Percentiles rank a stretch among this genome's conserved stretches.
phyloP scores from a whole-genome alignment of 495 filamentous ascomycete species.

The Sordaria brevicollis region DNA sequence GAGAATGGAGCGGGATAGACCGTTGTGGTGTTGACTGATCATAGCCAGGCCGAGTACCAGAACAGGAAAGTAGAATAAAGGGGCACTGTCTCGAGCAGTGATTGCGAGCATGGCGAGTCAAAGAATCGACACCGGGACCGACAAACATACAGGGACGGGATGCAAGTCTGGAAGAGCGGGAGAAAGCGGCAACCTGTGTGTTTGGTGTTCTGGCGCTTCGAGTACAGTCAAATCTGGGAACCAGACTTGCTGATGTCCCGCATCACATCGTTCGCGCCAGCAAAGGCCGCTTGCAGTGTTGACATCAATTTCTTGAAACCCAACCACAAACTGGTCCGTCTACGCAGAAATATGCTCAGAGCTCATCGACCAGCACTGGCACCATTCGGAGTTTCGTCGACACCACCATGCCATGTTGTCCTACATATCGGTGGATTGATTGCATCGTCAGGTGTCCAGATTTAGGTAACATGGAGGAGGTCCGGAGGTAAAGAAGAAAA shows the following conservation, averaged over 20 bases:
- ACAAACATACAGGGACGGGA: background rate
- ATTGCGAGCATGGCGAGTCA: background rate
- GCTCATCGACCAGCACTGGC: background rate
- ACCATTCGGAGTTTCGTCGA: background rate
- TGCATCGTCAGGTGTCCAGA: background rate
- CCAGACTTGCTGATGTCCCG: background rate
- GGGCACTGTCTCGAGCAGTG: background rate
- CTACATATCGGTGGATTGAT: too few species aligned
- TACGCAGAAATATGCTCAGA: background rate
- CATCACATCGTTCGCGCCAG: background rate
- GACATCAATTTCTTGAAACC: background rate
- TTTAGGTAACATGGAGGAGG: background rate
- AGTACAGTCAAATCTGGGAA: background rate
- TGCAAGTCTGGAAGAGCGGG: background rate
- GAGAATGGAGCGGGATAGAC: background rate
- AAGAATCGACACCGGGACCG: background rate
- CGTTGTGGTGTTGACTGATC: background rate
- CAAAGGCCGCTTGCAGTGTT: background rate
- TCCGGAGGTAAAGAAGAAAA: background rate
- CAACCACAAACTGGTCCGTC: background rate
- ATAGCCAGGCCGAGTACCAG: background rate
- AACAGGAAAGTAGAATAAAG: background rate
- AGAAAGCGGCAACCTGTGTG: background rate
- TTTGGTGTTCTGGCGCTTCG: background rate
- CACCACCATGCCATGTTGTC: background rate